Conservation (phyloP, 768 basidiomycete species). For the Mycena leptocephala region DNA sequence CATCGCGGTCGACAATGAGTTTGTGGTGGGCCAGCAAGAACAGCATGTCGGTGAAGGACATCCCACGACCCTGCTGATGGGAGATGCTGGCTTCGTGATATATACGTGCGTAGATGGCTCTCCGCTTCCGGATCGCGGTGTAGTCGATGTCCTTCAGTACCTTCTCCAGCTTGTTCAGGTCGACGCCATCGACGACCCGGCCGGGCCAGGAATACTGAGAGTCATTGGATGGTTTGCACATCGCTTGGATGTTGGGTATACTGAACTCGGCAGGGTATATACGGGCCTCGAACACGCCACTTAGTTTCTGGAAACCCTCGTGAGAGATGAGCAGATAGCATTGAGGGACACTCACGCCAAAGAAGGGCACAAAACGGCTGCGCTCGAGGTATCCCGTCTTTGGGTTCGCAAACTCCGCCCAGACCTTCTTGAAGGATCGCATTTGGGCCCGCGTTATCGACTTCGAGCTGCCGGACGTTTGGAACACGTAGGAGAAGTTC, state of each 20-base stretch:
- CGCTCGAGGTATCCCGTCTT: constrained; percentile 87
- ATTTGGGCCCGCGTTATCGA: constrained; percentile 93
- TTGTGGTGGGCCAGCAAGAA: constrained; percentile 92
- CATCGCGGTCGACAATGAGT: constrained; percentile 91
- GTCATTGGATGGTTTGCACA: constrained; percentile 58
- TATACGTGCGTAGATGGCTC: constrained; percentile 80
- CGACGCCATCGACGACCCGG: constrained; percentile 67
- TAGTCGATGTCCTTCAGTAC: constrained; percentile 80
- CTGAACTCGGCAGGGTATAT: constrained; percentile 85
- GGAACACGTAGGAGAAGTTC: constrained; percentile 96
- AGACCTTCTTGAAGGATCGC: constrained; percentile 94
- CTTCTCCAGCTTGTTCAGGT: constrained; percentile 73
- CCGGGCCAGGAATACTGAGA: constrained; percentile 51
- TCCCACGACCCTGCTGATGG: constrained; percentile 81
- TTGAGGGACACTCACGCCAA: constrained; percentile 72
- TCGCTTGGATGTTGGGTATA: constrained; percentile 71
- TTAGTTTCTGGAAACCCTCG: constrained; percentile 72
- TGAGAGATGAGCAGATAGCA: constrained; percentile 4
- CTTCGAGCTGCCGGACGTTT: constrained; percentile 85
- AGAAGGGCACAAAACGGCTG: constrained; percentile 82
- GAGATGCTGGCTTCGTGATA: constrained; percentile 91
- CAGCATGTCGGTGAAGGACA: constrained; percentile 94
- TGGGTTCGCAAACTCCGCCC: constrained; percentile 88
- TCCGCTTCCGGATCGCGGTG: constrained; percentile 72
- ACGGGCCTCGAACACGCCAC: constrained; percentile 90